These are phyloP conservation scores for Sindora glabra DNA, from an alignment of 306 rosid species.

Conservation along the genomic window DNA sequence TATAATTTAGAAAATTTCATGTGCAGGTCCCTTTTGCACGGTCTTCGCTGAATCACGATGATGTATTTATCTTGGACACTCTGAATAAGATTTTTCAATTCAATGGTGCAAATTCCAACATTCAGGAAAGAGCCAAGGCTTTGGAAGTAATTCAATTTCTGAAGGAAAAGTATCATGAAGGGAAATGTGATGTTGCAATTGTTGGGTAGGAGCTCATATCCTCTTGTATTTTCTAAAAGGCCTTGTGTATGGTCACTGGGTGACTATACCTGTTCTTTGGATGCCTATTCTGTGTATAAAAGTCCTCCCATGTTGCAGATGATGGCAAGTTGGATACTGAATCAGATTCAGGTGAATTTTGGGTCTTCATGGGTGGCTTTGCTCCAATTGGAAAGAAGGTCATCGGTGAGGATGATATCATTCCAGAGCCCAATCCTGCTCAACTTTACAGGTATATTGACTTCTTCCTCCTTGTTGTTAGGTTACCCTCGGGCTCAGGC, in stretches of 20 bases:
- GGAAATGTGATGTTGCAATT: slow-evolving; percentile 87
- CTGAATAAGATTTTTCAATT: slow-evolving; percentile 83
- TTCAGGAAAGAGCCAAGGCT: slow-evolving; percentile 98
- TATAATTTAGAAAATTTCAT: slow-evolving; percentile 18
- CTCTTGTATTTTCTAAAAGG: background rate
- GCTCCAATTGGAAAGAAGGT: slow-evolving; percentile 98
- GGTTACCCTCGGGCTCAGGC: background rate
- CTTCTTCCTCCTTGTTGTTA: slow-evolving; percentile 9
- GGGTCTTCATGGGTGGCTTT: slow-evolving; percentile 99
- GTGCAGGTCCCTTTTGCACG: slow-evolving; percentile 92
- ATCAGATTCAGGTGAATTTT: slow-evolving; percentile 97
- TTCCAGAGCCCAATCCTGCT: slow-evolving; percentile 82
- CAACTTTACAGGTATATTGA: slow-evolving; percentile 64
- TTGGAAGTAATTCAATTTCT: slow-evolving; percentile 88
- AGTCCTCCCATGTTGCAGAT: slow-evolving; percentile 49
- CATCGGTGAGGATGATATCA: slow-evolving; percentile 66
- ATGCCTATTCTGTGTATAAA: slow-evolving; percentile 7
- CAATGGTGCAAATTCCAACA: slow-evolving; percentile 95
- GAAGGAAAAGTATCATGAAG: slow-evolving; percentile 89
- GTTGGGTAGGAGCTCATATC: slow-evolving; percentile 64
- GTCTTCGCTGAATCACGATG: slow-evolving; percentile 94
- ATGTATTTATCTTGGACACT: slow-evolving; percentile 89
- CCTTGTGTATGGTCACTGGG: background rate
- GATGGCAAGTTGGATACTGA: slow-evolving; percentile 99
- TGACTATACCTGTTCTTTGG: slow-evolving; percentile 9